Evolutionary conservation across 805 yeast genomes (phyloP), one percentile per base, ranked within the genome.

Genomic region (Starmerella vitae): DNA sequence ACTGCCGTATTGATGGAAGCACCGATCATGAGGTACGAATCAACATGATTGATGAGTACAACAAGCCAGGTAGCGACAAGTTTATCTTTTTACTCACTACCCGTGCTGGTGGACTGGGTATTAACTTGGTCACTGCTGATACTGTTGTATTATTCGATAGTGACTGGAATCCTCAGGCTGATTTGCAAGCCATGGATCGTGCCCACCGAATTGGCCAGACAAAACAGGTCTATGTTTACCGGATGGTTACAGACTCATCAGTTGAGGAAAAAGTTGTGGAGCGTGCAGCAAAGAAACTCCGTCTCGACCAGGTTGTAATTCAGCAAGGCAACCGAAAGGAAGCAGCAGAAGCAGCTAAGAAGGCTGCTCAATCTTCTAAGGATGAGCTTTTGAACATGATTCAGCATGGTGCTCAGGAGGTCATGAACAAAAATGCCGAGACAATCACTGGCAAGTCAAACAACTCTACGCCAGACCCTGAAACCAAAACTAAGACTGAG

Each of bases 81-180:
- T 86, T 88, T 54, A 67, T 86, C 5, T 86, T 86, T 51, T 61
- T 86, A 46, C 64, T 86, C 44, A 86, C 97, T 1, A 86, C 97
- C 0, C 75, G 97, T 61, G 96, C 97, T 5, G 97, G 97, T 59
- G 97, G 97, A 8, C 67, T 86, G 39, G 97, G 97, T 53, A 86
- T 86, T 54, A 86, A 88, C 55, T 67, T 86, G 55, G 88, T 94
- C 0, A 73, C 83, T 7, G 97, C 97, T 2, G 95, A 86, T 57
- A 75, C 81, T 31, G 97, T 86, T 36, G 72, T 86, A 3, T 59
- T 86, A 20, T 88, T 74, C 56, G 97, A 86, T 59, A 80, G 93
- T 0, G 97, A 86, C 62, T 86, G 97, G 97, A 86, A 86, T 55
- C 97, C 97, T 2, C 97, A 86, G 57, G 96, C 95, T 0, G 97